Conservation (phyloP, 441 rosid genomes). For the Pelargonium citronellum region DNA sequence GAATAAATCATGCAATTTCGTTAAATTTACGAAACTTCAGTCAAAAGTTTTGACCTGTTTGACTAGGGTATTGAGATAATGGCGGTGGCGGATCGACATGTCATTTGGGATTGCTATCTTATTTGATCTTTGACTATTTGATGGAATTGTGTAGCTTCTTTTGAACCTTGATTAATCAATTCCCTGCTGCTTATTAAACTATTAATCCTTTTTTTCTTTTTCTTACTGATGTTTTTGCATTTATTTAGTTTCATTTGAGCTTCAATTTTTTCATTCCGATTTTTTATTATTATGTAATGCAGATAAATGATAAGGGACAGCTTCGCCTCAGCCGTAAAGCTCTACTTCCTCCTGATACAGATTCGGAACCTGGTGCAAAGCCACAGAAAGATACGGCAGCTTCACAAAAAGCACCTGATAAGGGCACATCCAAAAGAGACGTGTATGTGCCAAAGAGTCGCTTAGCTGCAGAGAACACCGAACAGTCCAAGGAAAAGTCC, state of each 20-base stretch:
- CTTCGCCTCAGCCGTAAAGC: conserved; percentile 90
- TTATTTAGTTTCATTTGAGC: not conserved
- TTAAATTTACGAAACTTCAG: too few species aligned
- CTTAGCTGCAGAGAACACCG: conserved; percentile 34
- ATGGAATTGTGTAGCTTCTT: not conserved
- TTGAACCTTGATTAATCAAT: not conserved
- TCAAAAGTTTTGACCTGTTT: too few species aligned
- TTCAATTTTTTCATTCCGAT: not conserved
- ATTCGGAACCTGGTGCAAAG: conserved; percentile 37
- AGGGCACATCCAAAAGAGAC: conserved; percentile 33
- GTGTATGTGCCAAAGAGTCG: conserved; percentile 36
- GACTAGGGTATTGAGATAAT: too few species aligned
- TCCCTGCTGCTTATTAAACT: not conserved
- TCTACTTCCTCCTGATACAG: conserved; percentile 59
- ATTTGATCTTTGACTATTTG: not conserved
- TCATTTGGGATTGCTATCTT: not conserved
- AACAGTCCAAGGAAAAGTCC: conserved; percentile 25
- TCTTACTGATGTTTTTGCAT: not conserved
- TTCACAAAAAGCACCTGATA: conserved; percentile 28
- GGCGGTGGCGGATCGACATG: too few species aligned
- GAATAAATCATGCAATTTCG: too few species aligned
- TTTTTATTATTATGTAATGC: conserved; percentile 20
- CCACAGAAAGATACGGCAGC: conserved; percentile 29
- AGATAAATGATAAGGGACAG: conserved; percentile 96
- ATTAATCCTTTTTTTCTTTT: too few species aligned